Base-by-base conservation (phyloP, 352 stramenopile species). In the Globisporangium recalcitrans region DNA sequence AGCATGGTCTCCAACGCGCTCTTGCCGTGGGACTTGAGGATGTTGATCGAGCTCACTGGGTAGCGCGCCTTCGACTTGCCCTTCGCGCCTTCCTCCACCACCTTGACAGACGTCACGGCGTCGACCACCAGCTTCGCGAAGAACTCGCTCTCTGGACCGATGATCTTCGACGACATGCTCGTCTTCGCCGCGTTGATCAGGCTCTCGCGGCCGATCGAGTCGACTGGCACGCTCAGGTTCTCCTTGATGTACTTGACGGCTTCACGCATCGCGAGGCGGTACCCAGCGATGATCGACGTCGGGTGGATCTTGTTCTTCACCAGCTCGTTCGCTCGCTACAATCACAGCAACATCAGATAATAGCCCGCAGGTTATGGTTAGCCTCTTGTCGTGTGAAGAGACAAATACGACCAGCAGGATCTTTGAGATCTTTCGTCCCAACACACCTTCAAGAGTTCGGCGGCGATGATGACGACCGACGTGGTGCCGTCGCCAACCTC, bases 401-500 rank as follows among this genome's bases (percentile, higher is more conserved):
- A 42, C 2, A 36, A 24, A 24, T 4, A 60, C 4, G 8, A 64
- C 74, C 63, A 66, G 42, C 44, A 71, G 63, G 22, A 49, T 56
- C 19, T 38, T 56, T n/a, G n/a, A 34, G 55, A 67, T 72, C 5
- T 53, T 14, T 22, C 32, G 3, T 27, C 22, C 36, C n/a, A n/a
- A 44, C 56, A 32, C 42, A 92, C 83, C 78, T 91, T 93, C 34
- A 99, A 75, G 36, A 99, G 83, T 80, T 99, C 98, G 0, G 97
- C 94, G 1, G 97, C 97, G 62, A 99, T 97, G 65, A 99, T 99
- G 32, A 99, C 97, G 55, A 99, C 97, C 10, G 87, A 98, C 22
- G 98, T 99, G 14, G 98, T 99, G 62, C 98, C 98, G 73, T 99
- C 98, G 62, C 98, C 98, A 48, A 99, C 98, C 75, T 99, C 97